Conservation (phyloP, 495 filamentous ascomycete genomes). For the Rusavskia elegans region DNA sequence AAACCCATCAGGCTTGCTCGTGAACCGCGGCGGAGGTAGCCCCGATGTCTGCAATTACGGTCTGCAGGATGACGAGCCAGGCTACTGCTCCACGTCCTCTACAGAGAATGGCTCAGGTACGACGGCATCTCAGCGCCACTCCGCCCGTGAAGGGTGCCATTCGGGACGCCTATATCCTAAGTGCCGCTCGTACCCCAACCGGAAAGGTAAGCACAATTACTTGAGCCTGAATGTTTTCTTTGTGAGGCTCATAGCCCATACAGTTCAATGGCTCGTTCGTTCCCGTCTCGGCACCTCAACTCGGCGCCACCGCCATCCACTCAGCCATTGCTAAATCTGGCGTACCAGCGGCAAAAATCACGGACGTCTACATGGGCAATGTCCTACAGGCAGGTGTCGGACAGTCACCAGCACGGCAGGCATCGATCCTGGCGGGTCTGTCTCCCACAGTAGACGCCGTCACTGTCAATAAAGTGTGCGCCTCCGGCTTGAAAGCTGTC, state of each 20-base stretch:
- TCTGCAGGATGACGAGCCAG: not conserved
- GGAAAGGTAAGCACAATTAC: constrained; percentile 43
- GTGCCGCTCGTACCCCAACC: constrained; percentile 74
- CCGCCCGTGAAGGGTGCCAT: constrained; percentile 46
- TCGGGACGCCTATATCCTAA: constrained; percentile 81
- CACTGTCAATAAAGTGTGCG: constrained; percentile 95
- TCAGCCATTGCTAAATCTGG: constrained; percentile 71
- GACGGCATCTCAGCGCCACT: constrained; percentile 54
- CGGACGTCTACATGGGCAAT: constrained; percentile 93
- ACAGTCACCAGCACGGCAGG: constrained; percentile 86
- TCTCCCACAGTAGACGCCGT: constrained; percentile 60
- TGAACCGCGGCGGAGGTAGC: not conserved
- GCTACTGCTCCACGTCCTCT: constrained; percentile 16
- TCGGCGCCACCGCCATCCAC: constrained; percentile 79
- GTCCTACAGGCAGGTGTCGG: constrained; percentile 75
- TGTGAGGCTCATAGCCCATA: not conserved
- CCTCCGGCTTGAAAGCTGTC: constrained; percentile 86
- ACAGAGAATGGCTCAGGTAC: constrained; percentile 28
- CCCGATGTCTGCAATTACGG: not conserved
- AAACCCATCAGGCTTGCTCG: no score
- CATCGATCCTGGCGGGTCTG: constrained; percentile 74
- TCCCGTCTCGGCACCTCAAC: constrained; percentile 60
- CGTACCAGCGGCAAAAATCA: constrained; percentile 60
- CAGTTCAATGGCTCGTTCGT: constrained; percentile 89
- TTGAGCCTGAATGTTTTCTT: not conserved